Evolutionary conservation across 2,329 filamentous ascomycete genomes (phyloP).

Genomic region (Ceratocystis eucalypticola): DNA sequence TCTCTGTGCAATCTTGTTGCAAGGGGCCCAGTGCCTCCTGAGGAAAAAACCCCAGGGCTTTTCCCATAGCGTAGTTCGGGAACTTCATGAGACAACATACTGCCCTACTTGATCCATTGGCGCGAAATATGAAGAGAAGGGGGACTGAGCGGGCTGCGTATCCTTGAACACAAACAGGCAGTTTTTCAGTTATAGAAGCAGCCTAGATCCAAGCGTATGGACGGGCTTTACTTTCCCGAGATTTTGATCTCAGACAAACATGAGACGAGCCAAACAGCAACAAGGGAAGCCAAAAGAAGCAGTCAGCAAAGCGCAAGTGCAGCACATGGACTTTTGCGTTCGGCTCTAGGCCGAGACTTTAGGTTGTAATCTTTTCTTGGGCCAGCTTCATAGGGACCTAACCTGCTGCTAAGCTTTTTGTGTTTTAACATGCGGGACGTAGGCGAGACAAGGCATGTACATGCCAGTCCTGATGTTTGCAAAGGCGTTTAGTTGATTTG

Average conservation of each 20-base stretch:
- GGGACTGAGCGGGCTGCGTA: neutral
- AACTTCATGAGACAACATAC: neutral
- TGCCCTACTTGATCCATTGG: neutral
- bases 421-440: too few species aligned
- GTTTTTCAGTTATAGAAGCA: neutral
- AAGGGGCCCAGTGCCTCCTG: neutral
- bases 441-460: too few species aligned
- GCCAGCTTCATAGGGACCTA: too few species aligned
- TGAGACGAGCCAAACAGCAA: neutral
- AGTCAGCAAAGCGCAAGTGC: neutral
- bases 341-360: too few species aligned
- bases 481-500: too few species aligned
- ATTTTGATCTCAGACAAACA: slow-evolving; percentile 4
- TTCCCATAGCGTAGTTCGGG: neutral
- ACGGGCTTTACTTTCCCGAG: neutral
- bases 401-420: too few species aligned
- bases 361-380: too few species aligned
- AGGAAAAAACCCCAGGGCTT: neutral
- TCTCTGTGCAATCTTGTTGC: too few species aligned
- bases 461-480: too few species aligned
- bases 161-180: neutral
- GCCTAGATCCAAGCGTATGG: neutral
- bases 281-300: neutral
- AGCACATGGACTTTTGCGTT: too few species aligned
- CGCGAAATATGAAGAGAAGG: neutral